These are phyloP conservation scores for Fusarium sp. DNA, from an alignment of 2,329 filamentous ascomycete genomes.

Conservation along the genomic window DNA sequence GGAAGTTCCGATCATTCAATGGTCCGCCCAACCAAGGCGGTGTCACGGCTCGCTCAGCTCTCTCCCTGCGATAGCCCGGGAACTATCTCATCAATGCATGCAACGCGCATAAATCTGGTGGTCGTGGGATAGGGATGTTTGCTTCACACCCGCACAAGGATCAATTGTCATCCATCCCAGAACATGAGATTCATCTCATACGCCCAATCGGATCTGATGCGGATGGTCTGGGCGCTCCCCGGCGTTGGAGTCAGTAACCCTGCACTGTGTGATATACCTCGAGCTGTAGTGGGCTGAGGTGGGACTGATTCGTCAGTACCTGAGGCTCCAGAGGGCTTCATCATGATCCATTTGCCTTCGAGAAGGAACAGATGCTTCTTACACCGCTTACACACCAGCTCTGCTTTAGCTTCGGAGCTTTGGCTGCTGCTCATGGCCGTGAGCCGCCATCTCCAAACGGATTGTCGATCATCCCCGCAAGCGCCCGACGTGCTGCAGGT, in stretches of 20 bases:
- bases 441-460: constrained; percentile 3
- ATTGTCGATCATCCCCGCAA: constrained; percentile 20
- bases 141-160: constrained; percentile 35
- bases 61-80: constrained; percentile 30
- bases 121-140: constrained; percentile 44
- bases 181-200: constrained; percentile 13
- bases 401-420: constrained; percentile 6
- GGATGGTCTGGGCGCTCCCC: constrained; percentile 29
- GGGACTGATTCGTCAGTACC: constrained; percentile 28
- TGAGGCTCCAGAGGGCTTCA: constrained; percentile 15
- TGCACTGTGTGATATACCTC: constrained; percentile 39
- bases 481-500: constrained; percentile 4
- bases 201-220: constrained; percentile 43
- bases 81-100: constrained; percentile 40
- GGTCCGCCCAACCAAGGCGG: constrained; percentile 14
- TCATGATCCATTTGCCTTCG: constrained; percentile 23
- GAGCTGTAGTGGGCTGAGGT: constrained; percentile 27
- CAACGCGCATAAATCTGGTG: constrained; percentile 43
- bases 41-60: constrained; percentile 24
- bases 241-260: constrained; percentile 28
- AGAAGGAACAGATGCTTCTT: constrained; percentile 15
- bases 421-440: constrained; percentile 3
- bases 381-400: constrained; percentile 16
- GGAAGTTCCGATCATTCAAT: constrained; percentile 4
- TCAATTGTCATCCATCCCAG: constrained; percentile 39